These are phyloP conservation scores for Colletotrichum limetticola DNA, from an alignment of 2,329 filamentous ascomycete species.

Conservation along the genomic window DNA sequence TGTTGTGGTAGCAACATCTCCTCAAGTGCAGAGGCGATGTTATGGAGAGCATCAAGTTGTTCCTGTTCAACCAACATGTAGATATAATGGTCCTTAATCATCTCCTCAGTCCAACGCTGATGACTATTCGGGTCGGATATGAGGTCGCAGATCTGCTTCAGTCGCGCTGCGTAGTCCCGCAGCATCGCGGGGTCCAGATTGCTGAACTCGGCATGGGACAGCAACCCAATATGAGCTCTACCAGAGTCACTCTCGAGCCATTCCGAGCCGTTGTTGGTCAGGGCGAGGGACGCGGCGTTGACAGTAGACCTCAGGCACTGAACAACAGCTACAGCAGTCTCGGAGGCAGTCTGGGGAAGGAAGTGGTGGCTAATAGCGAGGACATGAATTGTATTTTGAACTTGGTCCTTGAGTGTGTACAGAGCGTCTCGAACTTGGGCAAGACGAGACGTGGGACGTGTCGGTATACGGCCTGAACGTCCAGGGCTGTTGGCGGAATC, in stretches of 20 bases:
- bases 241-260: slow-evolving; percentile 38
- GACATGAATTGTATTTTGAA: slow-evolving; percentile 36
- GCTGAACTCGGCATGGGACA: slow-evolving; percentile 39
- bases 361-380: slow-evolving; percentile 22
- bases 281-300: slow-evolving; percentile 34
- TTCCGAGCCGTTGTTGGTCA: slow-evolving; percentile 39
- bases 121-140: slow-evolving; percentile 27
- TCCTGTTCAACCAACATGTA: slow-evolving; percentile 26
- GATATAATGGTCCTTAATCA: slow-evolving; percentile 18
- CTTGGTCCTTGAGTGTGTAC: slow-evolving; percentile 39
- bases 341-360: background rate
- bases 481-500: background rate
- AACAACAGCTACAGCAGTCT: background rate
- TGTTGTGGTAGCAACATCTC: slow-evolving; percentile 35
- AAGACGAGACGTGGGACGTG: slow-evolving; percentile 4
- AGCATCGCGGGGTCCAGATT: slow-evolving; percentile 38
- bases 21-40: slow-evolving; percentile 12
- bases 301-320: slow-evolving; percentile 35
- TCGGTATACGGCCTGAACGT: background rate
- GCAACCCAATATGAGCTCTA: slow-evolving; percentile 10
- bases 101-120: slow-evolving; percentile 20
- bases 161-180: slow-evolving; percentile 37
- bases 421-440: slow-evolving; percentile 37
- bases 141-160: slow-evolving; percentile 37
- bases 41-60: slow-evolving; percentile 23